Conservation (phyloP, 768 basidiomycete species). For the Naganishia friedmannii region DNA sequence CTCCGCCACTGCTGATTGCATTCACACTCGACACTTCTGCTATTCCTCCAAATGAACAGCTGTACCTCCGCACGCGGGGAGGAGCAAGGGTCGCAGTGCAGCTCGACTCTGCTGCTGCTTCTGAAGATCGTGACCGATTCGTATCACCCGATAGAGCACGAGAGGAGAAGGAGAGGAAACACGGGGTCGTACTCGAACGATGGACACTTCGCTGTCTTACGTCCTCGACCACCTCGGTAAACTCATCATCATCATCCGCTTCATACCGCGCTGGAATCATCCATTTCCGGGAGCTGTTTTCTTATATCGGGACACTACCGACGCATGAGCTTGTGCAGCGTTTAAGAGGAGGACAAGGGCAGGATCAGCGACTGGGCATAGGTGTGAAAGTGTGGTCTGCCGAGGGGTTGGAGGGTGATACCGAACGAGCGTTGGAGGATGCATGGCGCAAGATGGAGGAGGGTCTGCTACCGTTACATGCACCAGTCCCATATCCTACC, state of each 20-base stretch:
- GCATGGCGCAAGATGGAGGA: slow-evolving; percentile 50
- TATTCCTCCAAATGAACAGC: slow-evolving; percentile 36
- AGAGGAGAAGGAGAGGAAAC: neutral
- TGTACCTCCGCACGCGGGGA: slow-evolving; percentile 16
- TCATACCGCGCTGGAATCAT: slow-evolving; percentile 47
- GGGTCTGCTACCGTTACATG: slow-evolving; percentile 42
- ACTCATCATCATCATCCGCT: slow-evolving; percentile 29
- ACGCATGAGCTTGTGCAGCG: slow-evolving; percentile 43
- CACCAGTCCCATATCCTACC: slow-evolving; percentile 4
- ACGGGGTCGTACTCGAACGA: slow-evolving; percentile 47
- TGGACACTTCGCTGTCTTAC: slow-evolving; percentile 43
- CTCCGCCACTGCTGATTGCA: slow-evolving; percentile 48
- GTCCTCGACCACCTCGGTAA: neutral
- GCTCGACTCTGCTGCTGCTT: neutral
- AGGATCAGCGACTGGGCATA: slow-evolving; percentile 41
- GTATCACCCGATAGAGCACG: neutral
- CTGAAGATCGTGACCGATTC: neutral
- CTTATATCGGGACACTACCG: slow-evolving; percentile 43
- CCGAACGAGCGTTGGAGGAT: slow-evolving; percentile 34
- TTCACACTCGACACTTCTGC: slow-evolving; percentile 50
- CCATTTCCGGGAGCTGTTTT: slow-evolving; percentile 46
- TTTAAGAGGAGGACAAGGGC: slow-evolving; percentile 30
- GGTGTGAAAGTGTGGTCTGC: slow-evolving; percentile 50
- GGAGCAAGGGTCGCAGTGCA: slow-evolving; percentile 24
- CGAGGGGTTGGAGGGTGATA: slow-evolving; percentile 34